These are phyloP conservation scores for Esteya vermicola DNA, from an alignment of 2,329 filamentous ascomycete genomes.

Conservation along the genomic window DNA sequence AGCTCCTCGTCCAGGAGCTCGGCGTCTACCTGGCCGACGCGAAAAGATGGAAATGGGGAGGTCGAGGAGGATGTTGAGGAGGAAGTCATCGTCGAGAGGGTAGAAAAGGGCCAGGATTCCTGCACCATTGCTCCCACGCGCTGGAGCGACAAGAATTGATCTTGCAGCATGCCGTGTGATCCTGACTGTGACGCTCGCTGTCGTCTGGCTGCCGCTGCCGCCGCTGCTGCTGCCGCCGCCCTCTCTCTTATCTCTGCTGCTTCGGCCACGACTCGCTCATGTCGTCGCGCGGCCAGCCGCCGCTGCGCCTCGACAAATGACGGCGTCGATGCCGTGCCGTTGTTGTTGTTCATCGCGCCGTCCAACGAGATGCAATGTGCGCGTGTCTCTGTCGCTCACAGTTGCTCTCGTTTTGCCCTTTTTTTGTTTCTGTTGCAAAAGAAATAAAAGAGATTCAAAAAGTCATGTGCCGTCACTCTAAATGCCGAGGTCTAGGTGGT, in stretches of 20 bases:
- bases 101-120: constrained; percentile 52
- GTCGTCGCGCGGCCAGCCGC: constrained; percentile 69
- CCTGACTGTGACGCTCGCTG: constrained; percentile 18
- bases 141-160: constrained; percentile 39
- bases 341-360: background rate
- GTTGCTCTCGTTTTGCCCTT: too few species aligned
- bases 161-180: too few species aligned
- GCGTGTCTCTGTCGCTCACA: too few species aligned
- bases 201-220: background rate
- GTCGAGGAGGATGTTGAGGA: constrained; percentile 17
- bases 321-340: background rate
- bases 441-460: too few species aligned
- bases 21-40: constrained; percentile 91
- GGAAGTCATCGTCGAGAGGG: background rate
- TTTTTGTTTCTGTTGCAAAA: too few species aligned
- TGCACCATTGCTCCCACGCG: constrained; percentile 41
- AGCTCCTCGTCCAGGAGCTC: constrained; percentile 91
- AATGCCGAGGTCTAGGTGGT: constrained; percentile 2
- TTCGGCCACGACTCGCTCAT: constrained; percentile 60
- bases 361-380: too few species aligned
- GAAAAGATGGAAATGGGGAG: constrained; percentile 37
- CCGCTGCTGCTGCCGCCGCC: background rate
- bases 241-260: constrained; percentile 31
- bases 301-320: constrained; percentile 80
- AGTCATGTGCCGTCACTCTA: background rate